Percentiles rank a stretch among this genome's conserved stretches.
Evolutionary conservation across 768 basidiomycete genomes (phyloP).

Genomic region (Hortiboletus flavorubellus): DNA sequence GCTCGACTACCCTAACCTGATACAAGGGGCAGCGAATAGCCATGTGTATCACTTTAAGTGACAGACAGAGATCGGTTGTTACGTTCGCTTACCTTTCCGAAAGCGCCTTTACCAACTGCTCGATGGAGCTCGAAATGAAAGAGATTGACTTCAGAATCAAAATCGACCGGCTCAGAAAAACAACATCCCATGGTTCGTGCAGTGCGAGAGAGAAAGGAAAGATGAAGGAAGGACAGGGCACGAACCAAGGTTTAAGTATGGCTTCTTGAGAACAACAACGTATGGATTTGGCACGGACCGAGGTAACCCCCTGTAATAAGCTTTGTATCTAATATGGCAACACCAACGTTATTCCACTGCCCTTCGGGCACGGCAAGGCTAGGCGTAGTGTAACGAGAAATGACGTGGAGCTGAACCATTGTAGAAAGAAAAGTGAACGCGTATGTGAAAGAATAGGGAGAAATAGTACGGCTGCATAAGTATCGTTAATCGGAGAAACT

Average conservation of each 20-base stretch:
- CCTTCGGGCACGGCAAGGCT: no score
- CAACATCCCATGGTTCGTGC: conserved; percentile 54
- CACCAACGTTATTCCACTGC: no score
- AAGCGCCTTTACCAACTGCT: conserved; percentile 95
- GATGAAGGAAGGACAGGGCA: conserved; percentile 23
- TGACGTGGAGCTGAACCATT: no score
- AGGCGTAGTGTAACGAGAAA: no score
- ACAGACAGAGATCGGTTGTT: neutral
- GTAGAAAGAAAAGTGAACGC: no score
- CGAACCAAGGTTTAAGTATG: conserved; percentile 23
- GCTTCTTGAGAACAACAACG: conserved; percentile 35
- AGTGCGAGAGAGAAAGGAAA: conserved; percentile 36
- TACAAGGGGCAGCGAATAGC: neutral
- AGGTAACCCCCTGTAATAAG: conserved; percentile 1
- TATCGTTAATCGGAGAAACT: no score
- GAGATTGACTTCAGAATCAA: conserved; percentile 79
- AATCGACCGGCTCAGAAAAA: conserved; percentile 79
- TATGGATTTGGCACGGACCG: conserved; percentile 24
- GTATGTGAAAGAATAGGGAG: no score
- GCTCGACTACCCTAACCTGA: conserved; percentile 95
- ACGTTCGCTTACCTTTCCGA: conserved; percentile 76
- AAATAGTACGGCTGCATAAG: no score
- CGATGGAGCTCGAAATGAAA: conserved; percentile 97
- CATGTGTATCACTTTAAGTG: neutral
- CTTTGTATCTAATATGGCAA: conserved; percentile 27